These are phyloP conservation scores for Pythium grandisporangium DNA, from an alignment of 352 stramenopile genomes.

Conservation along the genomic window DNA sequence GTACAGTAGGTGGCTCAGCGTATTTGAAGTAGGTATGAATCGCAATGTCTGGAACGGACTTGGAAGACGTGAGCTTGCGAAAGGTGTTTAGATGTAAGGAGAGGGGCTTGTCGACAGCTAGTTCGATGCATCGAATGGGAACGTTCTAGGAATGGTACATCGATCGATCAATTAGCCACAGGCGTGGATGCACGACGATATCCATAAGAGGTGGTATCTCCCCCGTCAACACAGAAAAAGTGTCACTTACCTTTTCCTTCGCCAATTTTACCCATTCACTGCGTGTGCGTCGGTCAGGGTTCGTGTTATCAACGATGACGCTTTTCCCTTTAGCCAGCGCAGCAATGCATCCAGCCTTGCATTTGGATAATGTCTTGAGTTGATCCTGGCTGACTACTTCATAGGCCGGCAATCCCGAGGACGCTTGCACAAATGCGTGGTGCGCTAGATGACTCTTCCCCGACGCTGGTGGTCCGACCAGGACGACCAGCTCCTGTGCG, in stretches of 20 bases:
- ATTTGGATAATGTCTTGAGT: constrained; percentile 70
- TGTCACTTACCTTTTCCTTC: constrained; percentile 33
- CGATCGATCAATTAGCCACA: too few relatives aligned
- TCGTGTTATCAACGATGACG: constrained; percentile 84
- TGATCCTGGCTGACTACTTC: constrained; percentile 78
- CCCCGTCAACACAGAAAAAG: neutral
- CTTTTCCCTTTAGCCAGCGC: constrained; percentile 49
- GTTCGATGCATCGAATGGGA: constrained; percentile 60
- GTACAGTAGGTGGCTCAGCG: constrained; percentile 31
- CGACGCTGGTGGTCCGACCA: constrained; percentile 62
- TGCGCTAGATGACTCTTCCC: constrained; percentile 61
- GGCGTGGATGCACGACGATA: too few relatives aligned
- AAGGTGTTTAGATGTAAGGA: constrained; percentile 84
- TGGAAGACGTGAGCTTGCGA: constrained; percentile 52
- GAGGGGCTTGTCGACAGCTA: constrained; percentile 71
- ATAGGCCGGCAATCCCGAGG: constrained; percentile 42
- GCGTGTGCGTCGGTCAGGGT: constrained; percentile 46
- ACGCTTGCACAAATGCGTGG: constrained; percentile 16
- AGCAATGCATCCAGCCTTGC: constrained; percentile 50
- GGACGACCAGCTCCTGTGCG: constrained; percentile 60
- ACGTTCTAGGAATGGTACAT: constrained; percentile 24
- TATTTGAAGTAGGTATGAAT: constrained; percentile 88
- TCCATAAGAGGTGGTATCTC: too few relatives aligned
- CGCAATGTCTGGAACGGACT: constrained; percentile 77
- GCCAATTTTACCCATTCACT: constrained; percentile 71